Conservation (phyloP, 2,329 filamentous ascomycete species). For the Fusarium gaditjirri region DNA sequence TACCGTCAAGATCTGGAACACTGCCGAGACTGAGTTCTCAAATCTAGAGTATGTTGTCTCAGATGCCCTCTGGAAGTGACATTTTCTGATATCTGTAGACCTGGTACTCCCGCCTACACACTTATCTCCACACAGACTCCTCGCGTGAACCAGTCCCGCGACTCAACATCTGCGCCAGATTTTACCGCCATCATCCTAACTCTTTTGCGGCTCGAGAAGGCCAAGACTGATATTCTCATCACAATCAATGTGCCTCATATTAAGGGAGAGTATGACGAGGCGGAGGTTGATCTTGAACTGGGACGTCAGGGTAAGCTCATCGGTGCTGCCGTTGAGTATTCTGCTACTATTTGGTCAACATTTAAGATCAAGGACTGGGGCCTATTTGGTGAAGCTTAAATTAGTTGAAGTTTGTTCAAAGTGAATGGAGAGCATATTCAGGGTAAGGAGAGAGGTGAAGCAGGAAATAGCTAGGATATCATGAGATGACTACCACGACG, state of each 20-base stretch:
- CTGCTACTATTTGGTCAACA: constrained; percentile 73
- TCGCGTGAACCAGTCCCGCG: constrained; percentile 49
- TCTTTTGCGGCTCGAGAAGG: constrained; percentile 78
- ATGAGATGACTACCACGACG: constrained; percentile 34
- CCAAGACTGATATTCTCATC: constrained; percentile 83
- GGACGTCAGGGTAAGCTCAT: constrained; percentile 75
- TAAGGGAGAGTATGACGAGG: constrained; percentile 76
- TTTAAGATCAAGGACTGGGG: constrained; percentile 85
- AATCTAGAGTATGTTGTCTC: constrained; percentile 61
- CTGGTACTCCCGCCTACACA: constrained; percentile 70
- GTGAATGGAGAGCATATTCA: background rate
- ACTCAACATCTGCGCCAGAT: constrained; percentile 58
- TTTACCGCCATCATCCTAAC: constrained; percentile 82
- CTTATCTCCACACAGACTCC: constrained; percentile 73
- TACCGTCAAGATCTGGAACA: constrained; percentile 73
- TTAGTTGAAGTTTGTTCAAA: background rate
- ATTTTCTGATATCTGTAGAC: constrained; percentile 39
- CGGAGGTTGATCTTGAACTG: constrained; percentile 74
- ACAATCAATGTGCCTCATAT: constrained; percentile 91
- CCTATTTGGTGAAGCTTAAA: constrained; percentile 65
- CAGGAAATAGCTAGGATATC: constrained; percentile 7
- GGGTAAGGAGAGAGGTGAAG: background rate
- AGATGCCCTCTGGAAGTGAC: too few species aligned
- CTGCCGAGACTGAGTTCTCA: constrained; percentile 68
- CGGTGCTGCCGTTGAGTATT: constrained; percentile 75